Conservation (phyloP, 495 filamentous ascomycete species). For the Coniosporium apollinis region DNA sequence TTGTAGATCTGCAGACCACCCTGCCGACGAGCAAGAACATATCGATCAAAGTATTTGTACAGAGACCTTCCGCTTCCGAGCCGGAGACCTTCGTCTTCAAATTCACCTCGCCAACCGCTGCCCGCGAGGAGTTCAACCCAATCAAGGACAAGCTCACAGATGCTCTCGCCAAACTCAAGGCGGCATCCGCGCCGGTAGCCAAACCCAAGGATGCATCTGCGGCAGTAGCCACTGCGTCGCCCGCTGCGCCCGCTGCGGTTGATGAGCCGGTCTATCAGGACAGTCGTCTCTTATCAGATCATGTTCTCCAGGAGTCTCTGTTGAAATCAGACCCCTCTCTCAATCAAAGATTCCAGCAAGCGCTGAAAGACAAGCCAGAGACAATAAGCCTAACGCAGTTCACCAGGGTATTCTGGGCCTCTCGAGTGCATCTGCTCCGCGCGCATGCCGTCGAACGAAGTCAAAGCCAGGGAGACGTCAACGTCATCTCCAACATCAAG, state of each 20-base stretch:
- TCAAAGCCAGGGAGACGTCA: constrained; percentile 76
- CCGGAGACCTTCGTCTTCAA: constrained; percentile 63
- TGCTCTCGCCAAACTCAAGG: constrained; percentile 53
- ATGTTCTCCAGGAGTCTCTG: constrained; percentile 68
- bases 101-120: constrained; percentile 62
- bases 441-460: constrained; percentile 77
- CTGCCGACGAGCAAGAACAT: constrained; percentile 68
- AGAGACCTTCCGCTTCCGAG: constrained; percentile 36
- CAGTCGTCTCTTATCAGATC: constrained; percentile 49
- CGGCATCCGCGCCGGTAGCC: constrained; percentile 16
- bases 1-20: constrained; percentile 74
- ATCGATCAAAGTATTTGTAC: constrained; percentile 73
- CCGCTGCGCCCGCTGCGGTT: constrained; percentile 28
- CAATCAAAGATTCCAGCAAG: constrained; percentile 65
- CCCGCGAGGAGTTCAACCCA: constrained; percentile 65
- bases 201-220: constrained; percentile 31
- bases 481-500: constrained; percentile 82
- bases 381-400: constrained; percentile 62
- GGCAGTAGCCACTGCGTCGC: constrained; percentile 38
- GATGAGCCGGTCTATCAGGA: constrained; percentile 72
- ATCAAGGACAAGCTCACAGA: constrained; percentile 69
- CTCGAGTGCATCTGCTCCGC: constrained; percentile 64
- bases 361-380: constrained; percentile 59
- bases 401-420: constrained; percentile 84
- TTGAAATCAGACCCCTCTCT: constrained; percentile 58